phyloP scores from a whole-genome alignment of 495 filamentous ascomycete genomes.

The Penicillium salamii region DNA sequence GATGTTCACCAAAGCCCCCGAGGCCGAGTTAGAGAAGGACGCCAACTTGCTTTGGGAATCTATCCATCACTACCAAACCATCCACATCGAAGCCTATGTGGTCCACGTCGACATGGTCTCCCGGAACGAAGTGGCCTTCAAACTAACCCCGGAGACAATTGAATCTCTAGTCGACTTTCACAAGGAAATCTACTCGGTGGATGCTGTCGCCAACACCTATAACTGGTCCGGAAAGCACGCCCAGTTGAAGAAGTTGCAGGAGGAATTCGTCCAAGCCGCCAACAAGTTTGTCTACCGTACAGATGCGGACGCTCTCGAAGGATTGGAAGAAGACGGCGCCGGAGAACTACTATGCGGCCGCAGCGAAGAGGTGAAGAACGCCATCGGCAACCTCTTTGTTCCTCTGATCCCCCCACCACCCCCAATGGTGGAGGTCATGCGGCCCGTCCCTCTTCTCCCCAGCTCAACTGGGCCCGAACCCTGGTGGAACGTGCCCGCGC shows the following conservation, averaged over 20 bases:
- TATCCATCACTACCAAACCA: slow-evolving; percentile 88
- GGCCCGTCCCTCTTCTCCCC: slow-evolving; percentile 78
- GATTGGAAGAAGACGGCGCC: slow-evolving; percentile 93
- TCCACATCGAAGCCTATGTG: slow-evolving; percentile 96
- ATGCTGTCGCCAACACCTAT: slow-evolving; percentile 85
- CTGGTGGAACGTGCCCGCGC: slow-evolving; percentile 74
- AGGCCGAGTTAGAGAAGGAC: slow-evolving; percentile 81
- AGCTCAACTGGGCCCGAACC: slow-evolving; percentile 74
- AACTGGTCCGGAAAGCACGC: slow-evolving; percentile 96
- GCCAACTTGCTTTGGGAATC: slow-evolving; percentile 86
- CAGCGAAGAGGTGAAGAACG: slow-evolving; percentile 89
- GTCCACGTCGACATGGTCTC: slow-evolving; percentile 99
- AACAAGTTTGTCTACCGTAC: slow-evolving; percentile 98
- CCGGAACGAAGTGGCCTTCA: slow-evolving; percentile 96
- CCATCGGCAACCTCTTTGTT: slow-evolving; percentile 80
- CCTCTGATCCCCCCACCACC: slow-evolving; percentile 91
- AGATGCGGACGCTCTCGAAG: slow-evolving; percentile 85
- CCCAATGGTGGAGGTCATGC: slow-evolving; percentile 86
- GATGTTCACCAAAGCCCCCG: slow-evolving; percentile 89
- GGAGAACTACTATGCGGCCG: slow-evolving; percentile 89
- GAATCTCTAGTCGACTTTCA: slow-evolving; percentile 93
- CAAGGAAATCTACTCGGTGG: slow-evolving; percentile 92
- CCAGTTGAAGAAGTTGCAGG: slow-evolving; percentile 96
- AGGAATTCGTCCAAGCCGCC: slow-evolving; percentile 93
- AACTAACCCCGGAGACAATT: slow-evolving; percentile 96